Base-by-base conservation (phyloP, 805 yeast genomes). In the Candida cerambycidarum region DNA sequence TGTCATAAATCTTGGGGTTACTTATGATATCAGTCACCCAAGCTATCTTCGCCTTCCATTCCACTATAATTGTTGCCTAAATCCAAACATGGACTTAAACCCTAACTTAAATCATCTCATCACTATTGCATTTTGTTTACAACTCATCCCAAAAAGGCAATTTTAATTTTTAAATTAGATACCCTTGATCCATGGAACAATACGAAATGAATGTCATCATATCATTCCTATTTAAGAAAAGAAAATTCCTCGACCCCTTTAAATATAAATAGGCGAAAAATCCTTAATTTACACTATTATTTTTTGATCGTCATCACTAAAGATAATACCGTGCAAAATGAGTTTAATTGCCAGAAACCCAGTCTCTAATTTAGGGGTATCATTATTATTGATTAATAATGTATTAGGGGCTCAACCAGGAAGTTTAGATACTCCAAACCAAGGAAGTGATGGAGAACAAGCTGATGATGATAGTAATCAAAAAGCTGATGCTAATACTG, bases 371-470 rank as follows among this genome's bases (percentile, higher is more conserved):
- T 23, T 31, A n/a, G 30, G 32, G 5, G 36, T 21, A 5, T 31
- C 37, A 4, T 16, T 39, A 3, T 21, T 39, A 6, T 15, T 39
- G 32, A 12, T 36, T 15, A 13, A 23, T 32, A 5, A 13, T 7
- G 43, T 32, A 3, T 13, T 30, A 27, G 32, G 31, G n/a, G 51
- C 46, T 8, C 18, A 14, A 32, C 29, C 44, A 4, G 56, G 56
- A 5, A 50, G 54, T 29, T 43, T 47, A 36, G 57, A 41, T 31
- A 21, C 8, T 21, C 23, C 3, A n/a, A n/a, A n/a, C 5, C 18
- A 11, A n/a, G 27, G 34, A 6, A 38, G 11, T 27, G 36, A 36
- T 3, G 43, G 38, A 33, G 37, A 29, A 15, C 18, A 35, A 21
- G 28, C 17, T 4, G 15, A 10, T 25, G 18, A 32, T 3, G 36